Percentiles rank a stretch among this genome's conserved stretches.
Conservation (phyloP, 768 basidiomycete genomes). For the Hygrophorus russula region DNA sequence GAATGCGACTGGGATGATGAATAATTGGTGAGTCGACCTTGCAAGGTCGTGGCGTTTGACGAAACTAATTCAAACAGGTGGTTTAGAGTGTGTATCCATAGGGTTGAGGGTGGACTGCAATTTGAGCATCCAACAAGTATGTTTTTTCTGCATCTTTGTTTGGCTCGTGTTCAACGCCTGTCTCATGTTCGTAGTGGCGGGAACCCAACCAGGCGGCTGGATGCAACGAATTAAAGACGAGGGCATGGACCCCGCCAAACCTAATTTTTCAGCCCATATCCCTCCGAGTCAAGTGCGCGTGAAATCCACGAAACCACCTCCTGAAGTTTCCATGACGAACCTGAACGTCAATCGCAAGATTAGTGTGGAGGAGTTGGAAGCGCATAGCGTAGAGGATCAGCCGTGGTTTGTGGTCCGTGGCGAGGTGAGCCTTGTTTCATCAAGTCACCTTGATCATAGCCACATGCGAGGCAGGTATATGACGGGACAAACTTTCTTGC, state of each 20-base stretch:
- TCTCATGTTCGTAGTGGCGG: conserved; percentile 20
- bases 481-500: conserved; percentile 38
- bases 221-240: conserved; percentile 45
- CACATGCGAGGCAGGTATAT: conserved; percentile 25
- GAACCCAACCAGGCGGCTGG: conserved; percentile 40
- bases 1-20: conserved; percentile 55
- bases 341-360: conserved; percentile 33
- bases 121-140: conserved; percentile 48
- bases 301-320: conserved; percentile 4
- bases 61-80: conserved; percentile 28
- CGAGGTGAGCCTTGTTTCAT: conserved; percentile 18
- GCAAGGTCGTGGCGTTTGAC: not conserved
- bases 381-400: conserved; percentile 20
- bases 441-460: not conserved
- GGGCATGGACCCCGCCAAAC: conserved; percentile 31
- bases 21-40: conserved; percentile 32
- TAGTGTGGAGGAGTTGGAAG: conserved; percentile 29
- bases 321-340: conserved; percentile 31
- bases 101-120: conserved; percentile 20
- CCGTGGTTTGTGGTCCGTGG: conserved; percentile 46
- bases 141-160: conserved; percentile 8
- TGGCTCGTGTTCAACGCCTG: not conserved
- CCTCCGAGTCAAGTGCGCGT: not conserved
- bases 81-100: conserved; percentile 43
- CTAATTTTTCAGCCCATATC: conserved; percentile 19